Evolutionary conservation across 2,329 filamentous ascomycete species (phyloP).

Genomic region (Diplodia mutila): DNA sequence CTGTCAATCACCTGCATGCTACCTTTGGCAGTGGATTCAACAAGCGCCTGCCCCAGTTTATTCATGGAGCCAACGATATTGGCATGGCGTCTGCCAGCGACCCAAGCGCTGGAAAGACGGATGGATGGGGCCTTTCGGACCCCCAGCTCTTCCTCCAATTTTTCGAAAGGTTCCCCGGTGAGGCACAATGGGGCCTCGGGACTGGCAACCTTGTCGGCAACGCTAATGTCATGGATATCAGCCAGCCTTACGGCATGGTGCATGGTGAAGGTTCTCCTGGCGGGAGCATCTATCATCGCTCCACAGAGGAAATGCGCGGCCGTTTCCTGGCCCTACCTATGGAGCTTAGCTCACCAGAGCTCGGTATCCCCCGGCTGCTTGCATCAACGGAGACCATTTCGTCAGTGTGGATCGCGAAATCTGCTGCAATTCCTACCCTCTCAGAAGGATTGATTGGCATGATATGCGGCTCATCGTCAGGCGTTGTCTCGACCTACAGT

Average conservation of each 20-base stretch:
- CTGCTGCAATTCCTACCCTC: slow-evolving; percentile 67
- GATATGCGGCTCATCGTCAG: slow-evolving; percentile 79
- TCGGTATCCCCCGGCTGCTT: slow-evolving; percentile 77
- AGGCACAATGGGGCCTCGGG: slow-evolving; percentile 76
- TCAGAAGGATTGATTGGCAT: slow-evolving; percentile 82
- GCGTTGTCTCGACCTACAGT: slow-evolving; percentile 80
- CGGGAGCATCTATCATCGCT: slow-evolving; percentile 78
- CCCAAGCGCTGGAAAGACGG: slow-evolving; percentile 73
- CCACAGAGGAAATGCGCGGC: slow-evolving; percentile 73
- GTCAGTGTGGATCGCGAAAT: slow-evolving; percentile 89
- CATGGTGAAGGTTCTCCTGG: slow-evolving; percentile 86
- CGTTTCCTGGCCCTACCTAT: slow-evolving; percentile 70
- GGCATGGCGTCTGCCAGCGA: slow-evolving; percentile 82
- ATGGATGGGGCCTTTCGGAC: slow-evolving; percentile 81
- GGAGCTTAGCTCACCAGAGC: slow-evolving; percentile 63
- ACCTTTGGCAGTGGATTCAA: slow-evolving; percentile 68
- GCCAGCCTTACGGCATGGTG: slow-evolving; percentile 79
- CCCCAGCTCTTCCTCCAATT: slow-evolving; percentile 76
- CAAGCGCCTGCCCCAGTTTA: slow-evolving; percentile 75
- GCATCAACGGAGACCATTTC: slow-evolving; percentile 72
- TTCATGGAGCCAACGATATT: slow-evolving; percentile 81
- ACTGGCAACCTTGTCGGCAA: slow-evolving; percentile 74
- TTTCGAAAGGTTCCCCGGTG: slow-evolving; percentile 72
- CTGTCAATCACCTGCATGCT: slow-evolving; percentile 79
- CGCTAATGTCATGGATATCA: slow-evolving; percentile 89